Conservation (phyloP, 2,329 filamentous ascomycete genomes). For the Trematosphaeria pertusa region DNA sequence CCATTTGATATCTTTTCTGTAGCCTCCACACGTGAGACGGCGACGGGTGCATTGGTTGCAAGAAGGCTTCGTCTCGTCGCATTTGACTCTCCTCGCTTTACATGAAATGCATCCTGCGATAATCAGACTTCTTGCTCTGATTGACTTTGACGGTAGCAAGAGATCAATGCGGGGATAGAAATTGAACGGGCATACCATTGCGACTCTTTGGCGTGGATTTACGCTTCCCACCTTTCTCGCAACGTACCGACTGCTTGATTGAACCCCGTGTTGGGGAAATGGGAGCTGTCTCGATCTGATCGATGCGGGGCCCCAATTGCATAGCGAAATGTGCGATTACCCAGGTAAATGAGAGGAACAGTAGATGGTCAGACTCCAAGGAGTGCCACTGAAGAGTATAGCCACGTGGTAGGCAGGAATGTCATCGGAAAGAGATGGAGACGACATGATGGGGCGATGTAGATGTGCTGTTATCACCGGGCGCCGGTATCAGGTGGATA, state of each 20-base stretch:
- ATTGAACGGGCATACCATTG: constrained; percentile 63
- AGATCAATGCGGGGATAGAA: constrained; percentile 7
- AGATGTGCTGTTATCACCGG: too few species aligned
- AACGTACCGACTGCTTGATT: constrained; percentile 1
- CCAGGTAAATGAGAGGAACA: too few species aligned
- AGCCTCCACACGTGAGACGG: constrained; percentile 70
- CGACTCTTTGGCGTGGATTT: constrained; percentile 66
- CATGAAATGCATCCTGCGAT: constrained; percentile 71
- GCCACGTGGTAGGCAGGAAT: neutral
- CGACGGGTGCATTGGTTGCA: constrained; percentile 71
- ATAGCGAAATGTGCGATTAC: too few species aligned
- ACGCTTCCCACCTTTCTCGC: constrained; percentile 9
- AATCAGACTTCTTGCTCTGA: neutral
- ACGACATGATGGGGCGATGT: neutral
- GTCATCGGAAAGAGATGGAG: neutral
- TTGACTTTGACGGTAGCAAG: constrained; percentile 2
- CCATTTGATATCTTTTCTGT: constrained; percentile 77
- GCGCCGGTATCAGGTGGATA: too few species aligned
- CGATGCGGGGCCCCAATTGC: too few species aligned
- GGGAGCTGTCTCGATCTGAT: too few species aligned
- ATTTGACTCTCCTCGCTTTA: constrained; percentile 74
- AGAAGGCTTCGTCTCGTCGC: constrained; percentile 72
- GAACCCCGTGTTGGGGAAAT: too few species aligned
- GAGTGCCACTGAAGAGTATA: too few species aligned
- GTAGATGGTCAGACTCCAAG: too few species aligned